Evolutionary conservation across 2,329 filamentous ascomycete species (phyloP).

Genomic region (Thermoascus crustaceus): DNA sequence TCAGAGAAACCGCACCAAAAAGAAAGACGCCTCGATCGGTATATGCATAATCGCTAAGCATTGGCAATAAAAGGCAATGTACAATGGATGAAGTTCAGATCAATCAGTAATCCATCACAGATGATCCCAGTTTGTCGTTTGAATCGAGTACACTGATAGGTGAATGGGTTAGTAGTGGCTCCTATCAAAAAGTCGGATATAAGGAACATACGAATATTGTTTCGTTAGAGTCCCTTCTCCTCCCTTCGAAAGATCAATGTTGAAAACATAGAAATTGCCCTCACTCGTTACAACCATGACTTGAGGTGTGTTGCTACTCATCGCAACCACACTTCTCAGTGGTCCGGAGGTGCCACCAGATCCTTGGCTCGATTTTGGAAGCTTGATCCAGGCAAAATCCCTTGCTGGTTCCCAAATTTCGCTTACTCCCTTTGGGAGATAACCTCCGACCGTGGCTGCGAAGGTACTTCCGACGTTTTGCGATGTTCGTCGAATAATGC

Average conservation of each 20-base stretch:
- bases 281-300: constrained; percentile 98
- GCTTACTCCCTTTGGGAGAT: constrained; percentile 84
- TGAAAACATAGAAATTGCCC: constrained; percentile 89
- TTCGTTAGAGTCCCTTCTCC: constrained; percentile 87
- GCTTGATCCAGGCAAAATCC: constrained; percentile 94
- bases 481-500: constrained; percentile 85
- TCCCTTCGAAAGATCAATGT: constrained; percentile 87
- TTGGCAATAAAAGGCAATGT: not conserved
- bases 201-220: constrained; percentile 74
- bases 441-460: constrained; percentile 80
- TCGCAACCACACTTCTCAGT: constrained; percentile 85
- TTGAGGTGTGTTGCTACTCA: constrained; percentile 89
- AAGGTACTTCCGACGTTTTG: constrained; percentile 87
- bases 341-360: constrained; percentile 43
- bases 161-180: constrained; percentile 10
- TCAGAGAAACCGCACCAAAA: too few species aligned
- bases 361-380: constrained; percentile 56
- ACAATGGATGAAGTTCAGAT: not conserved
- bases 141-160: constrained; percentile 34
- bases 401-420: constrained; percentile 96
- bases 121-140: constrained; percentile 34
- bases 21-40: not conserved
- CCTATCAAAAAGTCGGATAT: not conserved
- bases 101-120: constrained; percentile 27
- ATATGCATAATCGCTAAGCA: not conserved